Evolutionary conservation across 2,329 filamentous ascomycete species (phyloP).

Genomic region (Didymella keratinophila): DNA sequence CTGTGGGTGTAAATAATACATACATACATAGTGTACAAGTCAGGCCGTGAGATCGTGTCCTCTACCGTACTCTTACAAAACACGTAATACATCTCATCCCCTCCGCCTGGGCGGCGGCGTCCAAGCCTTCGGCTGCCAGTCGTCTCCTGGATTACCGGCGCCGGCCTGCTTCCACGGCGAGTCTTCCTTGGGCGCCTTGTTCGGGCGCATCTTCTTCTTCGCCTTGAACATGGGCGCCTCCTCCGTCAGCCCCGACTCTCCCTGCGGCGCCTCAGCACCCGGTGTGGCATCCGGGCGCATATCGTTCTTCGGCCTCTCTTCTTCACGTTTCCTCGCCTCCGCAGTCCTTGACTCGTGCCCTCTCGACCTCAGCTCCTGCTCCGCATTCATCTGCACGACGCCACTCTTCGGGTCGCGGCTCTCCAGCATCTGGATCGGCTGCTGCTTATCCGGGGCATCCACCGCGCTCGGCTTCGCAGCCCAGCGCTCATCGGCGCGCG

Average conservation of each 20-base stretch:
- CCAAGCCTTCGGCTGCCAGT: conserved; percentile 59
- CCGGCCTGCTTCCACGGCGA: conserved; percentile 52
- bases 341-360: conserved; percentile 21
- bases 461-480: conserved; percentile 65
- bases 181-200: conserved; percentile 43
- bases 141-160: conserved; percentile 52
- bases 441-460: conserved; percentile 62
- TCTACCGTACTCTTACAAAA: not conserved
- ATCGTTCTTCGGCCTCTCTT: conserved; percentile 11
- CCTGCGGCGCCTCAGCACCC: conserved; percentile 28
- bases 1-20: not conserved
- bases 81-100: conserved; percentile 9
- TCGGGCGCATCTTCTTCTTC: conserved; percentile 29
- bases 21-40: not conserved
- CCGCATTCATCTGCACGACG: conserved; percentile 43
- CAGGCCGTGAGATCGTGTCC: not conserved
- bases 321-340: conserved; percentile 23
- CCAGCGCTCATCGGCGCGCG: conserved; percentile 68
- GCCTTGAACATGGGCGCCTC: conserved; percentile 7
- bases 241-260: not conserved
- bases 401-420: conserved; percentile 54
- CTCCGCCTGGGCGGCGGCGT: conserved; percentile 51
- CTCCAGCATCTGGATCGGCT: conserved; percentile 56
- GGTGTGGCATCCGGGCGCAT: conserved; percentile 11
- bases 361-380: conserved; percentile 34